Conservation (phyloP, 176 grass and related monocot genomes). For the Panicum miliaceum region DNA sequence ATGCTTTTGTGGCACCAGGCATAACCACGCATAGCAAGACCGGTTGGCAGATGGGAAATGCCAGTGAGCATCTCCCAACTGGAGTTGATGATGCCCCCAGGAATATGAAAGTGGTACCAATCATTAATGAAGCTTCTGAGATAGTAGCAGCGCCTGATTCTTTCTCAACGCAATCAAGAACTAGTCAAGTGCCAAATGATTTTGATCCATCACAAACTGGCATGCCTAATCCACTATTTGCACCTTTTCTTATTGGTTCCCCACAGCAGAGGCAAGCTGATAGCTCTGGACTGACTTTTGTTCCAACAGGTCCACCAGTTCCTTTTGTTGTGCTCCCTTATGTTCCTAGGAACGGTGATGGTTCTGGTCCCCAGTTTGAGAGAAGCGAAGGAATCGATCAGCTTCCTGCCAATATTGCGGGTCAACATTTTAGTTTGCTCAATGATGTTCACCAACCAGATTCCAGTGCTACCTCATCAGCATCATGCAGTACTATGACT, state of each 20-base stretch:
- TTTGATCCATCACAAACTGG: constrained; percentile 53
- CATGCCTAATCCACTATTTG: constrained; percentile 63
- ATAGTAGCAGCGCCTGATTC: constrained; percentile 44
- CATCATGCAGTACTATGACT: constrained; percentile 46
- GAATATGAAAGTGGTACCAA: constrained; percentile 53
- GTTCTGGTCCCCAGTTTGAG: constrained; percentile 57
- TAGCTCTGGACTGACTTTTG: constrained; percentile 66
- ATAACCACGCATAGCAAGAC: constrained; percentile 38
- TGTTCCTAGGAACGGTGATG: constrained; percentile 57
- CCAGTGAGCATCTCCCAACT: constrained; percentile 43
- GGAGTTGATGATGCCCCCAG: constrained; percentile 53
- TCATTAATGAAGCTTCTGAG: constrained; percentile 62
- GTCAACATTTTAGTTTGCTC: constrained; percentile 53
- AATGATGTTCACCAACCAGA: constrained; percentile 57
- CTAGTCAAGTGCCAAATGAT: constrained; percentile 60
- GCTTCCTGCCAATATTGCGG: constrained; percentile 44
- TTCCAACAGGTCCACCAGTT: constrained; percentile 71
- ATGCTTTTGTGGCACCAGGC: constrained; percentile 43
- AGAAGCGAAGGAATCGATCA: constrained; percentile 62
- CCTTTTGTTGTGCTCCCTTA: constrained; percentile 61
- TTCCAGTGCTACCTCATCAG: constrained; percentile 42
- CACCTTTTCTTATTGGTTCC: constrained; percentile 68
- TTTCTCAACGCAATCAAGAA: constrained; percentile 40
- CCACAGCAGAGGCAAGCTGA: constrained; percentile 66
- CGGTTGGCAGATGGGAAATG: constrained; percentile 66